Conservation (phyloP, 129 eudicot genomes). For the Cynara cardunculus region DNA sequence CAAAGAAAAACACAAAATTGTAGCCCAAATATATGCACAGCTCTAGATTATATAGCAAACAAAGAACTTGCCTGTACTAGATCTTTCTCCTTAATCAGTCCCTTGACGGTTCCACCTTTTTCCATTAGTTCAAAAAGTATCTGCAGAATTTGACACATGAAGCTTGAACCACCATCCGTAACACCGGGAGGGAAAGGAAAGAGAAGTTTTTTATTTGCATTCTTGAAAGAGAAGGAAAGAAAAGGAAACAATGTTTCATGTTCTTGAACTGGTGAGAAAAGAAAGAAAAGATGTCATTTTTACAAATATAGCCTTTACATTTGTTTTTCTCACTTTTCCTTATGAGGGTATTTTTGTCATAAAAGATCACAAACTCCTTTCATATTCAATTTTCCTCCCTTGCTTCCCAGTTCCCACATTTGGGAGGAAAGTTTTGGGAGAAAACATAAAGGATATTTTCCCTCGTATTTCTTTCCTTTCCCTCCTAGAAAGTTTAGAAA, state of each 20-base stretch:
- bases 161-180: neutral
- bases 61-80: conserved; percentile 79
- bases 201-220: neutral
- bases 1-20: neutral
- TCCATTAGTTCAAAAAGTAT: conserved; percentile 86
- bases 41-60: neutral
- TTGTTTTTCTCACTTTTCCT: neutral
- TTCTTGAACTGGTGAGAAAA: neutral
- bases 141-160: conserved; percentile 40
- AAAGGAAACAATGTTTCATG: neutral
- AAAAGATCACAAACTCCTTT: neutral
- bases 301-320: neutral
- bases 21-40: neutral
- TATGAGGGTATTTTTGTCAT: neutral
- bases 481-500: too few species aligned
- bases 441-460: neutral
- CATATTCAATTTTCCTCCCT: neutral
- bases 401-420: too few species aligned
- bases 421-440: too few species aligned
- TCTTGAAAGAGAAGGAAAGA: neutral
- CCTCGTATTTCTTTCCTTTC: neutral
- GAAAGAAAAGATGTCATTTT: neutral
- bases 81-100: conserved; percentile 83
- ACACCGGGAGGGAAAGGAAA: neutral
- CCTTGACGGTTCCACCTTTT: conserved; percentile 95